A percentile compares a stretch with the other conserved stretches of the same genome.
phyloP scores from a whole-genome alignment of 208 protist species.

The Leishmania tarentolae region DNA sequence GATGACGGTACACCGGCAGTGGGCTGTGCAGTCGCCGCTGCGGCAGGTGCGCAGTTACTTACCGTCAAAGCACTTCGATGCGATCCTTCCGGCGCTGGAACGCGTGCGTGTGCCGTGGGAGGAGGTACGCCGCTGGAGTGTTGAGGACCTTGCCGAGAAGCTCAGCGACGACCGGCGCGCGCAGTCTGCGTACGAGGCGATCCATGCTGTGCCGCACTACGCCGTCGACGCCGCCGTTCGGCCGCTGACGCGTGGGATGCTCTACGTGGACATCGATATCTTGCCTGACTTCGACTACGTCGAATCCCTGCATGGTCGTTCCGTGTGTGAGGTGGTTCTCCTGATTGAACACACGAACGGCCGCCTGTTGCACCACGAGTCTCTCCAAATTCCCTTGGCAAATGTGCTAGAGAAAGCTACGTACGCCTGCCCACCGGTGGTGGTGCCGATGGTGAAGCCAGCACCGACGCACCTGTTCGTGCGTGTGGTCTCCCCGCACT shows the following conservation, averaged over 20 bases:
- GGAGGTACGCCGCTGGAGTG: constrained; percentile 92
- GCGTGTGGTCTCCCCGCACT: constrained; percentile 89
- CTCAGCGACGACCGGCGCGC: constrained; percentile 86
- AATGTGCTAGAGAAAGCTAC: constrained; percentile 66
- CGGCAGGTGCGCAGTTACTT: constrained; percentile 87
- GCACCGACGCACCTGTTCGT: constrained; percentile 96
- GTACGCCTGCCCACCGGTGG: constrained; percentile 89
- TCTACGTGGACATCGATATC: constrained; percentile 97
- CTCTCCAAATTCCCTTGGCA: constrained; percentile 90
- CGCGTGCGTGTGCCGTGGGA: constrained; percentile 96
- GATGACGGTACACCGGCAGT: constrained; percentile 98
- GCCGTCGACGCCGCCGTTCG: constrained; percentile 90
- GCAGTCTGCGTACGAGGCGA: constrained; percentile 85
- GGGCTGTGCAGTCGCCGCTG: constrained; percentile 95
- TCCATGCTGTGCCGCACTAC: constrained; percentile 96
- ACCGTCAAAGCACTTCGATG: constrained; percentile 71
- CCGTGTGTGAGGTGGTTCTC: constrained; percentile 94
- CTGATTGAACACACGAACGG: constrained; percentile 96
- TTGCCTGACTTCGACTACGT: constrained; percentile 97
- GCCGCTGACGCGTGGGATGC: constrained; percentile 96
- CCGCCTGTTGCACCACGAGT: constrained; percentile 98
- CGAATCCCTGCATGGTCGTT: constrained; percentile 88
- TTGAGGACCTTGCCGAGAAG: constrained; percentile 94
- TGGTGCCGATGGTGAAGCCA: constrained; percentile 97
- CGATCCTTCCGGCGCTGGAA: constrained; percentile 96